These are phyloP conservation scores for Didymella arachidicola DNA, from an alignment of 2,329 filamentous ascomycete genomes.

Conservation along the genomic window DNA sequence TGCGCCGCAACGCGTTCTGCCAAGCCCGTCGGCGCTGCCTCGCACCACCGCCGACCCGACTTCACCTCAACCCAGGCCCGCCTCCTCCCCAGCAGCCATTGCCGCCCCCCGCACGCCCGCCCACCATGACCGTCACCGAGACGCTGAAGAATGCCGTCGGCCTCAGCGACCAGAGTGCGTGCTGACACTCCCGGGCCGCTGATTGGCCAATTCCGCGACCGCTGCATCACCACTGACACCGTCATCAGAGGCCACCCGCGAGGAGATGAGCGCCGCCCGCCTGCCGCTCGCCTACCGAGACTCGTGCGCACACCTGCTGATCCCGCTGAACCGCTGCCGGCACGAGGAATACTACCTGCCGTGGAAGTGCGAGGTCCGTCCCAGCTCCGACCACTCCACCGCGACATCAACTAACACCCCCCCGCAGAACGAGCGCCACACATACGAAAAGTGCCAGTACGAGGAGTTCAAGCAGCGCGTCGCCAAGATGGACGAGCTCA, in stretches of 20 bases:
- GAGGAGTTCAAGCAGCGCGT: slow-evolving; percentile 98
- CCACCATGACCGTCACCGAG: slow-evolving; percentile 55
- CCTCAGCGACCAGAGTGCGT: slow-evolving; percentile 49
- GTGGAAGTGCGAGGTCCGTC: slow-evolving; percentile 93
- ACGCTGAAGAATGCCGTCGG: slow-evolving; percentile 59
- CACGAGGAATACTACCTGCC: slow-evolving; percentile 90
- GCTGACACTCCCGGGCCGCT: slow-evolving; percentile 23
- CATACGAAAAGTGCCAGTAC: slow-evolving; percentile 99
- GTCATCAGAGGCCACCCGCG: slow-evolving; percentile 74
- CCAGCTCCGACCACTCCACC: not conserved
- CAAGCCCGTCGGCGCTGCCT: not conserved
- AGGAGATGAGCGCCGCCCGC: slow-evolving; percentile 92
- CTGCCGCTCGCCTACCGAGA: slow-evolving; percentile 92
- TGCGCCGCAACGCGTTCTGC: not conserved
- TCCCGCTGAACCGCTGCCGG: slow-evolving; percentile 95
- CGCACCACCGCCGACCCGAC: slow-evolving; percentile 10
- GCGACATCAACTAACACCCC: slow-evolving; percentile 22
- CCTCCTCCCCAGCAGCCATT: slow-evolving; percentile 22
- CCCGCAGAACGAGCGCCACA: slow-evolving; percentile 87
- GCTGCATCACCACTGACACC: slow-evolving; percentile 17
- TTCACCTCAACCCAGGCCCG: slow-evolving; percentile 25
- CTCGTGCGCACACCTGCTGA: slow-evolving; percentile 92
- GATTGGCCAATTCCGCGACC: slow-evolving; percentile 20
- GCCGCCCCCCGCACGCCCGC: slow-evolving; percentile 25
- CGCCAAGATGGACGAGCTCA: slow-evolving; percentile 96